Percentiles rank a stretch among this genome's conserved stretches.
These are phyloP conservation scores for Trichophyton schoenleinii DNA, from an alignment of 2,329 filamentous ascomycete genomes.

Conservation along the genomic window DNA sequence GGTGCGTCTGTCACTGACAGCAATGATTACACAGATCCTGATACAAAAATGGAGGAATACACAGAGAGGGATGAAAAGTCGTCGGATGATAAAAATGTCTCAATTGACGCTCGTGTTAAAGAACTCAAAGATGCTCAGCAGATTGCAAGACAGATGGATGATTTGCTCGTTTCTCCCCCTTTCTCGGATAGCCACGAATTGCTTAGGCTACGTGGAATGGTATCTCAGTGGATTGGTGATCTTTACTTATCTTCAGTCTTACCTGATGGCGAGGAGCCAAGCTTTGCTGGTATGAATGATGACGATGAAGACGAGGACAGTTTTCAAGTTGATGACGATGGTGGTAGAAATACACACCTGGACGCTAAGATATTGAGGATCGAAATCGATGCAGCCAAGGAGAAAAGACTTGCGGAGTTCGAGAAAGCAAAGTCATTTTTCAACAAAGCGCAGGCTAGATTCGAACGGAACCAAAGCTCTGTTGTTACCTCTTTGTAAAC, in stretches of 20 bases:
- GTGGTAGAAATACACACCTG: slow-evolving; percentile 14
- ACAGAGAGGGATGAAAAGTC: background rate
- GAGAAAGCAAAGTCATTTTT: slow-evolving; percentile 25
- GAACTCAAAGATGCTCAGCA: slow-evolving; percentile 49
- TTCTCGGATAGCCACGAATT: slow-evolving; percentile 57
- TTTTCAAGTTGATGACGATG: background rate
- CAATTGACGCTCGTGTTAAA: slow-evolving; percentile 29
- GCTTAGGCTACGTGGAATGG: slow-evolving; percentile 58
- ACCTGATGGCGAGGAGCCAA: slow-evolving; percentile 12
- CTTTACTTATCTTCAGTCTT: slow-evolving; percentile 34
- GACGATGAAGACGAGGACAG: background rate
- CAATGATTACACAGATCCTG: slow-evolving; percentile 15
- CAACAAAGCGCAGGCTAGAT: slow-evolving; percentile 23
- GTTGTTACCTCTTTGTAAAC: too few relatives aligned
- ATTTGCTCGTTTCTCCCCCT: slow-evolving; percentile 54
- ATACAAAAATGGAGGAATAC: slow-evolving; percentile 15
- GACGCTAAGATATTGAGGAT: slow-evolving; percentile 21
- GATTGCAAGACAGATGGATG: slow-evolving; percentile 58
- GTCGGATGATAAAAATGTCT: slow-evolving; percentile 23
- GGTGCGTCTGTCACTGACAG: slow-evolving; percentile 23
- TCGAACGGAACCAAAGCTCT: slow-evolving; percentile 20
- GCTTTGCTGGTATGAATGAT: slow-evolving; percentile 5
- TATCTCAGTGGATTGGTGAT: slow-evolving; percentile 64
- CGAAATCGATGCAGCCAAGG: slow-evolving; percentile 23
- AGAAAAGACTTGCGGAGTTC: slow-evolving; percentile 22